phyloP scores from a whole-genome alignment of 2,329 filamentous ascomycete species.

The Trichoderma sp. region DNA sequence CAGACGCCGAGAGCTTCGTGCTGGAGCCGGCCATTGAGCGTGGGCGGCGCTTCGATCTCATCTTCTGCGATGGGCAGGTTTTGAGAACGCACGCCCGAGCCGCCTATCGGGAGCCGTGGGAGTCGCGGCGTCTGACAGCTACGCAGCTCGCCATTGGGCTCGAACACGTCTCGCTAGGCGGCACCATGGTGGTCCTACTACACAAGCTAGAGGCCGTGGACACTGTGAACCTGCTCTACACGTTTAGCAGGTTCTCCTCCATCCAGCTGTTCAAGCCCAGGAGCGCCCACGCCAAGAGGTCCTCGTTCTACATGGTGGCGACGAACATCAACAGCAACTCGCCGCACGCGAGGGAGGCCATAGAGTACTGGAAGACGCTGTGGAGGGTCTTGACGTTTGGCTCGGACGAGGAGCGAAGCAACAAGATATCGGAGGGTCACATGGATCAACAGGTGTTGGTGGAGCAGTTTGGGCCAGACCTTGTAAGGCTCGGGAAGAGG shows the following conservation, averaged over 20 bases:
- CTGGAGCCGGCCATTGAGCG: conserved; percentile 30
- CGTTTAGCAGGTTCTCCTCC: conserved; percentile 44
- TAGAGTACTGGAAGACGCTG: conserved; percentile 42
- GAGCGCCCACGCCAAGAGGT: conserved; percentile 42
- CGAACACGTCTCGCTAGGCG: conserved; percentile 46
- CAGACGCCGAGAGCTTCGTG: conserved; percentile 31
- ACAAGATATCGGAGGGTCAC: background rate
- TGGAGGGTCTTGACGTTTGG: conserved; percentile 46
- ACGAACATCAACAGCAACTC: conserved; percentile 39
- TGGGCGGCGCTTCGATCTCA: conserved; percentile 41
- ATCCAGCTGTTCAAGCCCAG: conserved; percentile 49
- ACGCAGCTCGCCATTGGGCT: conserved; percentile 49
- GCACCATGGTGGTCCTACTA: conserved; percentile 52
- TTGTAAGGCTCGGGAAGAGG: conserved; percentile 34
- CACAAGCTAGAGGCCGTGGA: conserved; percentile 49
- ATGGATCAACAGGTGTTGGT: conserved; percentile 30
- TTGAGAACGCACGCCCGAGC: conserved; percentile 41
- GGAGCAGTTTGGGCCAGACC: conserved; percentile 37
- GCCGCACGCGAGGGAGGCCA: conserved; percentile 36
- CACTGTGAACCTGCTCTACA: conserved; percentile 40
- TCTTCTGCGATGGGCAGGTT: conserved; percentile 51
- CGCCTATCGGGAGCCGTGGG: conserved; percentile 35
- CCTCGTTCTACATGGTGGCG: conserved; percentile 57
- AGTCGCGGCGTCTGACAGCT: conserved; percentile 40
- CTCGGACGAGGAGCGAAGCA: conserved; percentile 29